A percentile compares a stretch with the other conserved stretches of the same genome.
Conservation (phyloP, 2,329 filamentous ascomycete genomes). For the Fusarium continuum region DNA sequence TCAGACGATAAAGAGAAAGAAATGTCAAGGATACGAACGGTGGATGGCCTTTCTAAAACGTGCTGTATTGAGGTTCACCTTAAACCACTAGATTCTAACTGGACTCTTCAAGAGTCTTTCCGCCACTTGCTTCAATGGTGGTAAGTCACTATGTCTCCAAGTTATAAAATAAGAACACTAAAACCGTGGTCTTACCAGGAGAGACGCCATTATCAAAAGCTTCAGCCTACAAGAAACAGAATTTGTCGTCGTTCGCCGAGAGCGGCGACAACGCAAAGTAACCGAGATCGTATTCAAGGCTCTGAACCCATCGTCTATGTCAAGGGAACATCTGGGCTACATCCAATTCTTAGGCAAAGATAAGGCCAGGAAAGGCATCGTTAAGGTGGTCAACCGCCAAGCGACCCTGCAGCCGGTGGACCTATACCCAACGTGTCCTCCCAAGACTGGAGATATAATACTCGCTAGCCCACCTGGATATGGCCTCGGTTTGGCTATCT, state of each 20-base stretch:
- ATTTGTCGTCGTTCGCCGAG: conserved; percentile 36
- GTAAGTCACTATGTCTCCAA: conserved; percentile 17
- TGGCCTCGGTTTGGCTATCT: conserved; percentile 46
- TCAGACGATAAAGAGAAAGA: not conserved
- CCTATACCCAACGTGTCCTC: conserved; percentile 43
- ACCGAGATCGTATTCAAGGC: conserved; percentile 45
- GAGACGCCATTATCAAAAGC: conserved; percentile 43
- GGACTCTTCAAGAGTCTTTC: conserved; percentile 42
- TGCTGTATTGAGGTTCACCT: not conserved
- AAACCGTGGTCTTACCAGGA: too few relatives aligned
- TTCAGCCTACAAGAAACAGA: conserved; percentile 34
- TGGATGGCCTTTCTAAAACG: not conserved
- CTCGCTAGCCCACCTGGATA: conserved; percentile 46
- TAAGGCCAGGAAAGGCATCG: conserved; percentile 32
- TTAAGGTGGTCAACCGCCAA: conserved; percentile 45
- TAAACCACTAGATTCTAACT: conserved; percentile 15
- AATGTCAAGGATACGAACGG: not conserved
- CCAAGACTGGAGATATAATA: conserved; percentile 27
- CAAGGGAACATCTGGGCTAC: conserved; percentile 42
- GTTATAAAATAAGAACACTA: too few relatives aligned
- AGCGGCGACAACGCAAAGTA: conserved; percentile 4
- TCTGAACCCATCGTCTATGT: not conserved
- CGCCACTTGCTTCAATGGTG: conserved; percentile 49
- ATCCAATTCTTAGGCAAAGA: conserved; percentile 40
- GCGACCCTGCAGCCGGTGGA: conserved; percentile 45